A percentile compares a stretch with the other conserved stretches of the same genome.
phyloP scores from a whole-genome alignment of 805 yeast species.

The Kodamaea laetipori region DNA sequence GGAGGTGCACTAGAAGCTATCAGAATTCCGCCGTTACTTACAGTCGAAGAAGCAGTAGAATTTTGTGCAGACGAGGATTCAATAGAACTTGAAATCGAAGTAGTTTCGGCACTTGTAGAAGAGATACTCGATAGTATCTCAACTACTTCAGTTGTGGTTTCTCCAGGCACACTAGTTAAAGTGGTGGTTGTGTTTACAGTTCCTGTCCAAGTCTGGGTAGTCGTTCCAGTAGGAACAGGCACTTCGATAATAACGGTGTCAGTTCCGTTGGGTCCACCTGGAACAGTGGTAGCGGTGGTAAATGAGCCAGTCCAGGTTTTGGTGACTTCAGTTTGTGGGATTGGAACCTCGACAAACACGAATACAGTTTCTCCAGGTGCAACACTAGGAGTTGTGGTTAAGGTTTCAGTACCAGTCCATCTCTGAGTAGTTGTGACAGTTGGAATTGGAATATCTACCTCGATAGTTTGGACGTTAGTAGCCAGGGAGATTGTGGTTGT shows the following conservation, averaged over 20 bases:
- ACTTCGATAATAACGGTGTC: slow-evolving; percentile 14
- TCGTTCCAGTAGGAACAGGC: slow-evolving; percentile 9
- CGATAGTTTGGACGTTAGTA: slow-evolving; percentile 3
- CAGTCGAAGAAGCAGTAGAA: too few relatives aligned
- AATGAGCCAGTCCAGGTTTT: slow-evolving; percentile 8
- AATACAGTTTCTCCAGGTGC: neutral
- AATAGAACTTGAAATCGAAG: too few relatives aligned
- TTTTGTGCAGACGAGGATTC: too few relatives aligned
- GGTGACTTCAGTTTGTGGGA: neutral
- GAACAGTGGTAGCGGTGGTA: slow-evolving; percentile 6
- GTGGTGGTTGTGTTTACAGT: neutral
- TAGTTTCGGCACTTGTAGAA: too few relatives aligned
- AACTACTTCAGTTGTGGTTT: too few relatives aligned
- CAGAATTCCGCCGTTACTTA: too few relatives aligned
- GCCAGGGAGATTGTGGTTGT: too few relatives aligned
- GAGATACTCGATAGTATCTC: too few relatives aligned
- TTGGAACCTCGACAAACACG: slow-evolving; percentile 11
- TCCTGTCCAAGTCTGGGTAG: slow-evolving; percentile 15
- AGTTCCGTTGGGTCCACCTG: neutral
- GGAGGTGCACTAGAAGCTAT: too few relatives aligned
- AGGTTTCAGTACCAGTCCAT: slow-evolving; percentile 10
- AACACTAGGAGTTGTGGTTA: neutral
- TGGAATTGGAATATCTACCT: slow-evolving; percentile 12
- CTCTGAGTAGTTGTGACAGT: slow-evolving; percentile 14
- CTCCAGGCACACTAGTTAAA: too few relatives aligned